Evolutionary conservation across 2,329 filamentous ascomycete genomes (phyloP), one percentile per base, ranked within the genome.

Genomic region (Fusarium verticillioides): DNA sequence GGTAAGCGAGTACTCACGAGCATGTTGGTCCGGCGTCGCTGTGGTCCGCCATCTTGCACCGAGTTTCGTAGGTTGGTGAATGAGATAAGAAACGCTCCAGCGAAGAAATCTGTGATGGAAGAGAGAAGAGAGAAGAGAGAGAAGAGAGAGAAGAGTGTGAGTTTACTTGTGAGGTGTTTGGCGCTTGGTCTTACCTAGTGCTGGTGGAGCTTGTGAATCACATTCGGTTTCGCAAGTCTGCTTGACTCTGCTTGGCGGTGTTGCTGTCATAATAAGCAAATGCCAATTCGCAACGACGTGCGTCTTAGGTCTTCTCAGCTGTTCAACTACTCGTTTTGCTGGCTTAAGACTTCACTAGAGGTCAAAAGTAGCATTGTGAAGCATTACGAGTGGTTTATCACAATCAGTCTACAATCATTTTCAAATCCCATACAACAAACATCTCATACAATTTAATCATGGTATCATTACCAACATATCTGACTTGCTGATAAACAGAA

Each of bases 211-310:
- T 34, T 4, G 1, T 12, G 10, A 11, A 34, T 18, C 16, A 50
- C 7, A 7, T 7, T 34, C 4, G 9, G 2, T 23, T 5, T 34
- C 8, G 18, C 4, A 32, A 34, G 15, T 7, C 21, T 32, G 21
- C 7, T 23, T 1, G 7, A 50, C 32, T 21, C 18, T 37, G 32
- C 9, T 23, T 53, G n/a, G 9, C 32, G 15, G 32, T 37, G 32
- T 18, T 4, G 18, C 5, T 32, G 32, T 23, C n/a, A 52, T 9
- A 32, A 34, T 18, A 32, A 3, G 3, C 12, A 2, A 26, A 11
- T 21, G 6, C 26, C 0, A n/a, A 15, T 21, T 49, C 5, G n/a
- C 3, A 21, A 11, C 2, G 4, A 16, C 30, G 7, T 2, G 7
- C 23, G 23, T 23, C 23, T 23, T 23, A 8, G 16, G 3, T 30